Conservation (phyloP, 352 stramenopile genomes). For the Globisporangium parvum region DNA sequence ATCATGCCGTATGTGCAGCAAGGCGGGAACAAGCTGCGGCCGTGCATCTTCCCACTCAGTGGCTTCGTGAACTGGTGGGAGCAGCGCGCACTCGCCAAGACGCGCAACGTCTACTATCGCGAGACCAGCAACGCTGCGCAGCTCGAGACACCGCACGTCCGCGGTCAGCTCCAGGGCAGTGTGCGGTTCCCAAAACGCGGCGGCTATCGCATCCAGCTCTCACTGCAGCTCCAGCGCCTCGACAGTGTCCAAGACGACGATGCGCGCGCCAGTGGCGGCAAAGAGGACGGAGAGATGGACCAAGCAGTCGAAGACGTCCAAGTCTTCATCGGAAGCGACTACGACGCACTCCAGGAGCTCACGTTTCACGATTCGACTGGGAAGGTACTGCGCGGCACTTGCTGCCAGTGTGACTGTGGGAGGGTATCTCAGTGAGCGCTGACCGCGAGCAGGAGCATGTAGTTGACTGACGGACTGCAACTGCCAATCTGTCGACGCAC, state of each 20-base stretch:
- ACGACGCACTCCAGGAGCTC: slow-evolving; percentile 46
- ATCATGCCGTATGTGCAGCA: slow-evolving; percentile 18
- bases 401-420: not conserved
- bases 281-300: not conserved
- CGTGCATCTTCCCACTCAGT: slow-evolving; percentile 55
- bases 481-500: not conserved
- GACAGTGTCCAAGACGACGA: not conserved
- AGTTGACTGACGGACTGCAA: no score
- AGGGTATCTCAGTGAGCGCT: not conserved
- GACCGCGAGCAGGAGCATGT: no score
- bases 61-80: slow-evolving; percentile 67
- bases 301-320: slow-evolving; percentile 17
- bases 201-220: slow-evolving; percentile 37
- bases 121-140: slow-evolving; percentile 17
- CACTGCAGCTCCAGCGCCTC: slow-evolving; percentile 8
- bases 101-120: slow-evolving; percentile 23
- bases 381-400: slow-evolving; percentile 21
- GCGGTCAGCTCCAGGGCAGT: slow-evolving; percentile 23
- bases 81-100: slow-evolving; percentile 28
- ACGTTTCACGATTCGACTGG: slow-evolving; percentile 32
- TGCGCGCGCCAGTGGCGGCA: not conserved
- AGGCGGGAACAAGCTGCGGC: slow-evolving; percentile 36
- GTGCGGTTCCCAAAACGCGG: slow-evolving; percentile 52
- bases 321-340: slow-evolving; percentile 51
- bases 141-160: slow-evolving; percentile 14